These are phyloP conservation scores for Plasmodium billcollinsi DNA, from an alignment of 169 alveolate species.

Conservation along the genomic window DNA sequence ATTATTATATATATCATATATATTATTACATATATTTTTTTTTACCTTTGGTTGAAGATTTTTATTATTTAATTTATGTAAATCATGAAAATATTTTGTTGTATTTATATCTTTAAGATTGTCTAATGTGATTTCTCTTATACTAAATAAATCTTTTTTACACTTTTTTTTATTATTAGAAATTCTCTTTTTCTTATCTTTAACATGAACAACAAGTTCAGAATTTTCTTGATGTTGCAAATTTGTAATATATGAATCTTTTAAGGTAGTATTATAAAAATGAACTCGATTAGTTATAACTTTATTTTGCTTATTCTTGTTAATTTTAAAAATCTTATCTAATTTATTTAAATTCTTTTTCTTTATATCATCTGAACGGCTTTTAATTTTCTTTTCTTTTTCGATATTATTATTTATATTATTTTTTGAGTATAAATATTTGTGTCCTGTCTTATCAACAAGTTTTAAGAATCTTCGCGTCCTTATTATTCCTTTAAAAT, in stretches of 20 bases:
- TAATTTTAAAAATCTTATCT: slow-evolving; percentile 42
- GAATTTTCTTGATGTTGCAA: slow-evolving; percentile 19
- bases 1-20: slow-evolving; percentile 10
- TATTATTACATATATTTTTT: slow-evolving; percentile 10
- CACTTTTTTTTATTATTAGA: slow-evolving; percentile 20
- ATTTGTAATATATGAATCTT: slow-evolving; percentile 45
- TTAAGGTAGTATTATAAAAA: slow-evolving; percentile 29
- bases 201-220: slow-evolving; percentile 37
- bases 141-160: slow-evolving; percentile 11
- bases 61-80: slow-evolving; percentile 22
- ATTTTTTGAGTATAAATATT: slow-evolving; percentile 36
- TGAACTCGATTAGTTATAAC: slow-evolving; percentile 60
- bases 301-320: slow-evolving; percentile 32
- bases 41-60: slow-evolving; percentile 2
- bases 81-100: slow-evolving; percentile 5
- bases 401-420: slow-evolving; percentile 10
- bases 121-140: slow-evolving; percentile 19
- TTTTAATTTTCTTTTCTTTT: slow-evolving; percentile 21
- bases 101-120: slow-evolving; percentile 19
- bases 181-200: slow-evolving; percentile 33
- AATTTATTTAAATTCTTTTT: slow-evolving; percentile 25
- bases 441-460: slow-evolving; percentile 29
- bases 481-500: slow-evolving; percentile 64
- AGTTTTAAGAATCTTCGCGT: slow-evolving; percentile 59
- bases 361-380: slow-evolving; percentile 10